Percentiles rank a stretch among this genome's conserved stretches.
These are phyloP conservation scores for Annulohypoxylon stygium DNA, from an alignment of 495 filamentous ascomycete genomes.

Conservation along the genomic window DNA sequence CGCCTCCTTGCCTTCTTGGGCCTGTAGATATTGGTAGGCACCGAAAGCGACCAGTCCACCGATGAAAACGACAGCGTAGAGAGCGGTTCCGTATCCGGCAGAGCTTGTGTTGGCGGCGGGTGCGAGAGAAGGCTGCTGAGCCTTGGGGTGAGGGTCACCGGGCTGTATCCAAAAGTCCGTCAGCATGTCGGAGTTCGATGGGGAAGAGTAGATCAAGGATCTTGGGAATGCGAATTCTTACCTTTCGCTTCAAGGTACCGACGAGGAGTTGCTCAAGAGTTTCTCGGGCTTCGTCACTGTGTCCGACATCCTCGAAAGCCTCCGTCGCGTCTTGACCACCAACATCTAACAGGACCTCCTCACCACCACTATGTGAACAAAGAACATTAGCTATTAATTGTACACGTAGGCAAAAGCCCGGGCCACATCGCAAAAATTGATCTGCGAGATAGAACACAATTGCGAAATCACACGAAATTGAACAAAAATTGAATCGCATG, in stretches of 20 bases:
- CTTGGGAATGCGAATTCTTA: conserved; percentile 59
- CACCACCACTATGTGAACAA: conserved; percentile 79
- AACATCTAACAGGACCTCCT: conserved; percentile 97
- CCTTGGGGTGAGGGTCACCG: conserved; percentile 84
- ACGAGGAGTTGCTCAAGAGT: conserved; percentile 85
- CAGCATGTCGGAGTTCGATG: conserved; percentile 30
- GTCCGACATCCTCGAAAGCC: conserved; percentile 99
- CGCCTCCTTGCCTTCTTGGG: conserved; percentile 62
- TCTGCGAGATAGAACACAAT: conserved; percentile 4
- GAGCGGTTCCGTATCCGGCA: conserved; percentile 76
- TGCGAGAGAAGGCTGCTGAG: conserved; percentile 61
- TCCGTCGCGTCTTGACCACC: conserved; percentile 97
- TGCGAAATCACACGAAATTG: neutral
- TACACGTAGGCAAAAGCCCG: neutral
- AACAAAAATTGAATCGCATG: conserved; percentile 1
- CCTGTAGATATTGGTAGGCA: conserved; percentile 89
- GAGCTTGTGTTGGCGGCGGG: conserved; percentile 63
- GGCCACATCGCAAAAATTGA: conserved; percentile 16
- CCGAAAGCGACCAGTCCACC: conserved; percentile 83
- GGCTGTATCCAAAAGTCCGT: conserved; percentile 65
- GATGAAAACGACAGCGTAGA: conserved; percentile 85
- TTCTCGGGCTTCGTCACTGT: conserved; percentile 98
- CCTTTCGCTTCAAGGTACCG: conserved; percentile 86
- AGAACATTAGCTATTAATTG: conserved; percentile 32
- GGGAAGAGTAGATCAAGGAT: conserved; percentile 14